phyloP scores from a whole-genome alignment of 805 yeast genomes.

The Ogataea pilisensis region DNA sequence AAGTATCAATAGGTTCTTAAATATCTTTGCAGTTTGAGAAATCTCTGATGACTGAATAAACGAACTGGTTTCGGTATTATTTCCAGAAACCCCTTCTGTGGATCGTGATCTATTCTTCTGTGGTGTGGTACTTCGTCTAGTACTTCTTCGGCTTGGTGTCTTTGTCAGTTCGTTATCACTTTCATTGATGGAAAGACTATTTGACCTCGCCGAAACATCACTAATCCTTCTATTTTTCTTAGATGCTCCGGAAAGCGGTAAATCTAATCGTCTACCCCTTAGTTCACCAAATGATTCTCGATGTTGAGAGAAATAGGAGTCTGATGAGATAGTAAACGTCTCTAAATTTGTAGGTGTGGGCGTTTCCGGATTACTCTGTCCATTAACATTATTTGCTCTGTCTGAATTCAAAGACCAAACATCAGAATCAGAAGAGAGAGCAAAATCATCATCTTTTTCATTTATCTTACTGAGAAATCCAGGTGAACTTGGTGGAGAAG shows the following conservation, averaged over 20 bases:
- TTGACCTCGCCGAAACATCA: conserved; percentile 25
- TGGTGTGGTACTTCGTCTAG: conserved; percentile 14
- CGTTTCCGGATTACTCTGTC: background rate
- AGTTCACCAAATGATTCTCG: conserved; percentile 25
- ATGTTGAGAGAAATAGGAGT: conserved; percentile 32
- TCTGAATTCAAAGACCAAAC: conserved; percentile 27
- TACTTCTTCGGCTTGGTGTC: conserved; percentile 16
- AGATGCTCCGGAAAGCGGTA: conserved; percentile 4
- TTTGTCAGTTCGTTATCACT: conserved; percentile 21
- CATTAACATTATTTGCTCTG: background rate
- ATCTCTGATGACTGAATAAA: conserved; percentile 15
- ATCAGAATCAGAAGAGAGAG: conserved; percentile 29
- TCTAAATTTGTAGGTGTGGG: conserved; percentile 7
- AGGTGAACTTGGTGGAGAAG: conserved; percentile 31
- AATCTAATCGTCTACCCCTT: conserved; percentile 19
- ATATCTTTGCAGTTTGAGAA: conserved; percentile 57
- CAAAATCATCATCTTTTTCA: conserved; percentile 29
- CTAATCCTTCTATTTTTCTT: conserved; percentile 22
- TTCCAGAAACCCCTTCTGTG: conserved; percentile 8
- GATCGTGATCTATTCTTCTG: conserved; percentile 16
- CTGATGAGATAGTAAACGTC: conserved; percentile 27
- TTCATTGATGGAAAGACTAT: conserved; percentile 8
- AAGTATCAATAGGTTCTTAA: conserved; percentile 73
- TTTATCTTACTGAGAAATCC: conserved; percentile 23
- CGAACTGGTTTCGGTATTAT: background rate